Evolutionary conservation across 108 stramenopile species (phyloP).

Genomic region (Schizochytrium sp.): DNA sequence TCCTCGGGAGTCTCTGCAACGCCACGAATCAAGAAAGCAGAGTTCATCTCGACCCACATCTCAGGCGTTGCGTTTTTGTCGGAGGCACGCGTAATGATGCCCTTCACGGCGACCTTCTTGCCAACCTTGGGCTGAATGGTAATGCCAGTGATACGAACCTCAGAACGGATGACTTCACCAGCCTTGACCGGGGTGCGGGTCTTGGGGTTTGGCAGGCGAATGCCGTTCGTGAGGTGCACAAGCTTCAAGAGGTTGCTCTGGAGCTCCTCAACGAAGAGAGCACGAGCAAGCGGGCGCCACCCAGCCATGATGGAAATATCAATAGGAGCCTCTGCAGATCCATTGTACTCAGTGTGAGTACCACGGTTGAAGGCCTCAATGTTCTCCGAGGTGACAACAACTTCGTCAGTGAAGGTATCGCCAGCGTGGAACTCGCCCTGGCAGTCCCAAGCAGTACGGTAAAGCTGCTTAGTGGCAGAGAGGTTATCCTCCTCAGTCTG

Average conservation of each 20-base stretch:
- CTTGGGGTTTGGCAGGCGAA: neutral
- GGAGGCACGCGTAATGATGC: neutral
- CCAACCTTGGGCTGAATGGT: constrained; percentile 27
- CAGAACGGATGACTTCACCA: constrained; percentile 36
- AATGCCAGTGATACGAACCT: neutral
- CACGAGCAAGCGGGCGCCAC: constrained; percentile 39
- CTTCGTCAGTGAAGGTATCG: constrained; percentile 45
- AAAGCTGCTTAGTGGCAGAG: constrained; percentile 13
- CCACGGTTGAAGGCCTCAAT: constrained; percentile 51
- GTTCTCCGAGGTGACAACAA: constrained; percentile 31
- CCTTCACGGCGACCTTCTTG: constrained; percentile 19
- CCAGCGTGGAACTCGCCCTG: constrained; percentile 40
- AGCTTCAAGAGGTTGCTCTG: constrained; percentile 57
- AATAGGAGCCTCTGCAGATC: neutral
- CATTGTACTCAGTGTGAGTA: neutral
- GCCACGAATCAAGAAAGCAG: constrained; percentile 45
- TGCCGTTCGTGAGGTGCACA: constrained; percentile 44
- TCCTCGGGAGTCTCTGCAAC: neutral
- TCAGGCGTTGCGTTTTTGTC: neutral
- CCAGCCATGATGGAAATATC: constrained; percentile 53
- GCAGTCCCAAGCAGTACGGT: constrained; percentile 58
- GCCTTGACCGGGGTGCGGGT: constrained; percentile 8
- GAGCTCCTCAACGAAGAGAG: constrained; percentile 25
- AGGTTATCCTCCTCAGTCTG: constrained; percentile 53
- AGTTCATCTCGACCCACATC: constrained; percentile 37